Conservation (phyloP, 1,284 basidiomycete species). For the Flammula alnicola region DNA sequence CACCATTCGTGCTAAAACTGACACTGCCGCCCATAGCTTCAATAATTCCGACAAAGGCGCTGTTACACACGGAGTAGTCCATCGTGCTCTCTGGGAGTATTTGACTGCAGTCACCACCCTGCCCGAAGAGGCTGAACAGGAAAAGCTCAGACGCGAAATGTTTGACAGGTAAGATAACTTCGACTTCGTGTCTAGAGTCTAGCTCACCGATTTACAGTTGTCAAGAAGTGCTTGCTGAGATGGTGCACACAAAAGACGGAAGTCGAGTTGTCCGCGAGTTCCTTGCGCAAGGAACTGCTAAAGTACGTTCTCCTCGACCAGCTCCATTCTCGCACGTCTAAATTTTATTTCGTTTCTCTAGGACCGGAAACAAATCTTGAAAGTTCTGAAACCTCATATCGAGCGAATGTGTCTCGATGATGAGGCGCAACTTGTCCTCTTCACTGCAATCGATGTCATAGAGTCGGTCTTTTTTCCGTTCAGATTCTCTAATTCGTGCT, state of each 20-base stretch:
- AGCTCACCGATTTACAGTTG: slow-evolving; percentile 48
- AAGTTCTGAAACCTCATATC: slow-evolving; percentile 84
- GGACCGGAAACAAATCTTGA: slow-evolving; percentile 90
- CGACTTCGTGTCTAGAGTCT: background rate
- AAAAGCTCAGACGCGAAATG: slow-evolving; percentile 66
- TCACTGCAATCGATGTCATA: slow-evolving; percentile 85
- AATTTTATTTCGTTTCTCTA: no score
- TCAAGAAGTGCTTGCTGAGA: slow-evolving; percentile 84
- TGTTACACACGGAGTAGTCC: slow-evolving; percentile 83
- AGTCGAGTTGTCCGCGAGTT: slow-evolving; percentile 85
- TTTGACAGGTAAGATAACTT: slow-evolving; percentile 60
- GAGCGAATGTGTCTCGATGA: slow-evolving; percentile 85
- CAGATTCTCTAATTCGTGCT: slow-evolving; percentile 2
- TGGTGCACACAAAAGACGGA: slow-evolving; percentile 91
- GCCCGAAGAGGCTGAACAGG: slow-evolving; percentile 62
- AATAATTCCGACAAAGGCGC: slow-evolving; percentile 90
- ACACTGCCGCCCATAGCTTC: slow-evolving; percentile 53
- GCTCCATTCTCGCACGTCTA: background rate
- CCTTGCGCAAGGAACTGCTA: slow-evolving; percentile 79
- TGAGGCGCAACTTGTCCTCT: slow-evolving; percentile 86
- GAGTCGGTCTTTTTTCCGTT: slow-evolving; percentile 58
- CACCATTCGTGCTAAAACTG: background rate
- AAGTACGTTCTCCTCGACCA: slow-evolving; percentile 57
- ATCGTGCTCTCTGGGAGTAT: slow-evolving; percentile 82
- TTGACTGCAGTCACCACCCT: slow-evolving; percentile 56